Evolutionary conservation across 495 filamentous ascomycete species (phyloP).

Genomic region (Xylaria sp.): DNA sequence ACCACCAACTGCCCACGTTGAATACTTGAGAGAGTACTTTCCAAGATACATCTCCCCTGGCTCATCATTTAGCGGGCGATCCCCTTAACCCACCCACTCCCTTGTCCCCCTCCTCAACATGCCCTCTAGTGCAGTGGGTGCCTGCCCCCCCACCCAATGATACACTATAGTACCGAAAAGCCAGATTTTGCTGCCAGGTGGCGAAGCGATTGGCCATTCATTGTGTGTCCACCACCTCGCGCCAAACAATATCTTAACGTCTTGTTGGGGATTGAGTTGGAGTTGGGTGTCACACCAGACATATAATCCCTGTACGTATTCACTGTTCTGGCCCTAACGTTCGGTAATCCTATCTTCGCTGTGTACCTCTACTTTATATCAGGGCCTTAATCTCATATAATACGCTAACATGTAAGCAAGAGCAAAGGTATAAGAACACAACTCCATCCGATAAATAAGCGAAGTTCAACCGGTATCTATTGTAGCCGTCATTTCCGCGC

Average conservation of each 20-base stretch:
- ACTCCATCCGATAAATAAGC: neutral
- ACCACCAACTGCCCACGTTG: neutral
- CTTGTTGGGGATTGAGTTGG: slow-evolving; percentile 44
- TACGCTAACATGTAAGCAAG: no score
- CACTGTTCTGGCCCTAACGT: neutral
- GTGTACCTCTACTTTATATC: neutral
- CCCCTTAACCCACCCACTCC: slow-evolving; percentile 9
- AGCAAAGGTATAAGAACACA: neutral
- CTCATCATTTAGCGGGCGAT: neutral
- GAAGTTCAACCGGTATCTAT: neutral
- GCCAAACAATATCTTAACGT: slow-evolving; percentile 39
- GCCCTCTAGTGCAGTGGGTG: slow-evolving; percentile 7
- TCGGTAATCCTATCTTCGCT: neutral
- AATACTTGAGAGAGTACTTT: slow-evolving; percentile 5
- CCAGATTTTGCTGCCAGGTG: slow-evolving; percentile 16
- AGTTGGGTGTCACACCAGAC: slow-evolving; percentile 37
- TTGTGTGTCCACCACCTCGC: slow-evolving; percentile 23
- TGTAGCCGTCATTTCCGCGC: neutral
- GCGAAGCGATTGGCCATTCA: neutral
- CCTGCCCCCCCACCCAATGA: neutral
- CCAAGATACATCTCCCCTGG: neutral
- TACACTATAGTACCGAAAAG: slow-evolving; percentile 4
- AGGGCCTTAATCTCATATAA: neutral
- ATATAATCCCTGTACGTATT: slow-evolving; percentile 12
- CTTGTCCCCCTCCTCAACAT: slow-evolving; percentile 13